Evolutionary conservation across 306 rosid species (phyloP).

Genomic region (Abrus precatorius): DNA sequence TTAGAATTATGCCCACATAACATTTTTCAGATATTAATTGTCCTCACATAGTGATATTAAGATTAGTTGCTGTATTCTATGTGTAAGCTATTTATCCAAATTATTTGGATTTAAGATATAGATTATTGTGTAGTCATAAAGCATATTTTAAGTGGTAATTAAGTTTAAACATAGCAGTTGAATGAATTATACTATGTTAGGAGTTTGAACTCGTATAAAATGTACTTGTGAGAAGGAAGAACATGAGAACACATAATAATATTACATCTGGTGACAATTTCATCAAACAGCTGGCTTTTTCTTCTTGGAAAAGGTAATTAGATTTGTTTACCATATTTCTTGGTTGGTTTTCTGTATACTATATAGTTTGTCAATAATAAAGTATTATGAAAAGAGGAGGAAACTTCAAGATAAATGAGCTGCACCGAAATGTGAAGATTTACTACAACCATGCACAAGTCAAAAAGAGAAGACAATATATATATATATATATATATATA

Average conservation of each 20-base stretch:
- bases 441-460: slow-evolving; percentile 49
- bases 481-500: background rate
- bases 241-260: background rate
- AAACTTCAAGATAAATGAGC: slow-evolving; percentile 52
- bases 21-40: background rate
- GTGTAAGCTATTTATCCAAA: background rate
- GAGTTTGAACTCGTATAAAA: background rate
- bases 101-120: background rate
- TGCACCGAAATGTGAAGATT: slow-evolving; percentile 50
- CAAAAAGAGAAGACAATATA: slow-evolving; percentile 43
- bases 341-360: slow-evolving; percentile 34
- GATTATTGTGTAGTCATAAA: background rate
- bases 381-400: slow-evolving; percentile 40
- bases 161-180: background rate
- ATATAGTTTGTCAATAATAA: slow-evolving; percentile 27
- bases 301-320: slow-evolving; percentile 36
- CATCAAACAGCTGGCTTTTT: slow-evolving; percentile 44
- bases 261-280: slow-evolving; percentile 38
- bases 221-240: background rate
- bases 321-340: slow-evolving; percentile 49
- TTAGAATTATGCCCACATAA: background rate
- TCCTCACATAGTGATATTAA: background rate
- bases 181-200: background rate
- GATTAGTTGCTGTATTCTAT: background rate
- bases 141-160: background rate